Evolutionary conservation across 768 basidiomycete species (phyloP).

Genomic region (Russula lepida): DNA sequence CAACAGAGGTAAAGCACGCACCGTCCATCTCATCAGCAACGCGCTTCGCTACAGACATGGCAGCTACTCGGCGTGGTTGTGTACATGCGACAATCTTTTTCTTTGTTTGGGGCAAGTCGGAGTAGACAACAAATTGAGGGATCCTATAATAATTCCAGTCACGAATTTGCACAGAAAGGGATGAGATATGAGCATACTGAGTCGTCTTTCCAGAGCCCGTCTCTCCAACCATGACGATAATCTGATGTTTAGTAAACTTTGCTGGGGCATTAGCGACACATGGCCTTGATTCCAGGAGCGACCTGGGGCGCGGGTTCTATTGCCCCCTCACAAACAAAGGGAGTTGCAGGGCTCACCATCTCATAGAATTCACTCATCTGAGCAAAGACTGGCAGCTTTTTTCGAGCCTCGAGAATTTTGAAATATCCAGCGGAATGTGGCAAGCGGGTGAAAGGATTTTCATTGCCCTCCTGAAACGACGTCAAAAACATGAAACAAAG

Average conservation of each 20-base stretch:
- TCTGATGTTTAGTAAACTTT: constrained; percentile 72
- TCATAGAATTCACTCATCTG: constrained; percentile 92
- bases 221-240: constrained; percentile 88
- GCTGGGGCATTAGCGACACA: constrained; percentile 25
- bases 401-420: constrained; percentile 78
- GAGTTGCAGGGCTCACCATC: constrained; percentile 49
- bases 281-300: constrained; percentile 20
- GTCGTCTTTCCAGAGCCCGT: constrained; percentile 96
- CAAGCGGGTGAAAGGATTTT: constrained; percentile 83
- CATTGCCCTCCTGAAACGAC: constrained; percentile 51
- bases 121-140: constrained; percentile 92
- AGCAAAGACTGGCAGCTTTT: constrained; percentile 82
- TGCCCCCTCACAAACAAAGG: constrained; percentile 23
- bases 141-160: constrained; percentile 47
- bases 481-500: neutral
- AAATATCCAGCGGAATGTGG: constrained; percentile 73
- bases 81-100: constrained; percentile 94
- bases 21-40: constrained; percentile 99
- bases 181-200: constrained; percentile 47
- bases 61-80: constrained; percentile 91
- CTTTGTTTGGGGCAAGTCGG: constrained; percentile 83
- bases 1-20: constrained; percentile 33
- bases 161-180: neutral
- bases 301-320: constrained; percentile 25
- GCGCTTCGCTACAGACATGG: constrained; percentile 97